Evolutionary conservation across 179 eudicot genomes (phyloP), one percentile per base, ranked within the genome.

Genomic region (Sideroxylon spinosum): DNA sequence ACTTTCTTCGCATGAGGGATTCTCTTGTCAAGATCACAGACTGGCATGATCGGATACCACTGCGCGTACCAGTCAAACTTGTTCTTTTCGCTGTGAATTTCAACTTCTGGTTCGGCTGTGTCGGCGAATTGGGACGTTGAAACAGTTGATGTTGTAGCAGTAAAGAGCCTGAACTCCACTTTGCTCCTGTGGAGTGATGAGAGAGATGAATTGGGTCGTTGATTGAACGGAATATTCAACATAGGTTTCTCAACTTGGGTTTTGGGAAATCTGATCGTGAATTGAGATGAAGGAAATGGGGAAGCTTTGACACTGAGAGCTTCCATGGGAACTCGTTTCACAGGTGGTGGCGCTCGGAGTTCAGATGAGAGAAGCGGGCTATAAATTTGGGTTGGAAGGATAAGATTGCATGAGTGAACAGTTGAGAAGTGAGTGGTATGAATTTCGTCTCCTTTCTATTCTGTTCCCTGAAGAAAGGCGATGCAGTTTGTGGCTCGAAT

Each of bases 61-160:
- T 91, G 91, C 1, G 88, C 67, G 44, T 65, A 89, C 98, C 97
- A 93, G n/a, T 90, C 93, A 50, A 90, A 92, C 48, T 91, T 88
- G 75, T 87, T 83, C 3, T 62, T 81, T 61, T 62, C 29, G 53
- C 44, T 68, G 59, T 60, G 37, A 3, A 73, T 12, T 74, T 70
- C 67, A 22, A 65, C 11, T 78, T 82, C 78, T 74, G 74, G 48
- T 26, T 82, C 87, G 13, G 66, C 32, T 9, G 85, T 69, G 60
- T 82, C 76, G 10, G 68, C 16, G 56, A 26, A 70, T 74, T 85
- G 86, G n/a, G 85, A 78, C 37, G 80, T 65, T 37, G 44, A 37
- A 52, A 68, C 78, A 16, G 78, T 12, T 44, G 90, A 23, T 17
- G 91, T 83, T 61, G 78, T 28, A 11, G 90, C 82, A 0, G 87